Percentiles rank a stretch among this genome's conserved stretches.
Conservation (phyloP, 805 yeast genomes). For the Yamadazyma paraphyllophila region DNA sequence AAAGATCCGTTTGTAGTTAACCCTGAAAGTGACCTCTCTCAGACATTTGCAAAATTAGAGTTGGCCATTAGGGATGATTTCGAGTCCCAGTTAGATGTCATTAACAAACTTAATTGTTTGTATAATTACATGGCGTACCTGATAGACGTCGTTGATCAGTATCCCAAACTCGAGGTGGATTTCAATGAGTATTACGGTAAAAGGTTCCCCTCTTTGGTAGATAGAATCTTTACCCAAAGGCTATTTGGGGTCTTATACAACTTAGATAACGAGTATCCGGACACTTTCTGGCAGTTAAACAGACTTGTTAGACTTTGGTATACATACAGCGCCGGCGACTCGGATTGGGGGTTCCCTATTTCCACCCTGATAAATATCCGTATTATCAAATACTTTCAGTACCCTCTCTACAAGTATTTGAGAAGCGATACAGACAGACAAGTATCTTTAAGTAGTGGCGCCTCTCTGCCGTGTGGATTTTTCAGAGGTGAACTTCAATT, state of each 20-base stretch:
- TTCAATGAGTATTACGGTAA: conserved; percentile 10
- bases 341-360: neutral
- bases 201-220: neutral
- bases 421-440: conserved; percentile 5
- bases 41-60: conserved; percentile 18
- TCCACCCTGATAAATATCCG: neutral
- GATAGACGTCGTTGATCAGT: conserved; percentile 10
- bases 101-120: conserved; percentile 4
- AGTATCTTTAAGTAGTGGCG: neutral
- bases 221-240: conserved; percentile 3
- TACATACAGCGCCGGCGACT: neutral
- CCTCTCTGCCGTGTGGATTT: conserved; percentile 11
- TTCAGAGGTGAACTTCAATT: conserved; percentile 9
- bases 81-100: neutral
- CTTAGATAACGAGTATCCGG: conserved; percentile 8
- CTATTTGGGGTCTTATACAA: conserved; percentile 6
- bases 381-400: conserved; percentile 10
- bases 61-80: conserved; percentile 12
- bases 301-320: conserved; percentile 4
- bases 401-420: conserved; percentile 11
- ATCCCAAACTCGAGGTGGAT: conserved; percentile 5
- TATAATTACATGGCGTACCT: conserved; percentile 11
- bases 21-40: conserved; percentile 16
- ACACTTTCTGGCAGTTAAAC: conserved; percentile 11
- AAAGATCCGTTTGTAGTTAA: conserved; percentile 2